Evolutionary conservation across 352 stramenopile species (phyloP).

Genomic region (Phytophthora constricta): DNA sequence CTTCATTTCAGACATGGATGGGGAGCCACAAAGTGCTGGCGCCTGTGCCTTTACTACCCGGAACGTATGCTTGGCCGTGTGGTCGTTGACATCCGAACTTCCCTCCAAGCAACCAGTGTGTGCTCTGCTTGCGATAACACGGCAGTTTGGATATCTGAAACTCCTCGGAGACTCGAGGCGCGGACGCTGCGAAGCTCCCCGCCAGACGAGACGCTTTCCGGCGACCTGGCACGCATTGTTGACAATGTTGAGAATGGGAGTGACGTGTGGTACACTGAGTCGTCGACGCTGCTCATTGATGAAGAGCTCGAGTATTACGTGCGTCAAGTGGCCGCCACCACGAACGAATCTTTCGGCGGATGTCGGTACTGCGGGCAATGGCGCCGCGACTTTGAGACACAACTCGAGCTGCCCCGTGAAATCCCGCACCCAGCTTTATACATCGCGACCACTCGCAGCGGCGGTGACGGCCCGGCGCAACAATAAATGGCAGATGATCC

Average conservation of each 20-base stretch:
- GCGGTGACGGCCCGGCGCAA: not conserved
- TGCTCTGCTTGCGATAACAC: conserved; percentile 37
- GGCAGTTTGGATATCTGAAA: conserved; percentile 61
- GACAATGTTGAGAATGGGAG: conserved; percentile 24
- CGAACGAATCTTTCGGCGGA: conserved; percentile 43
- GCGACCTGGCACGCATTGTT: conserved; percentile 8
- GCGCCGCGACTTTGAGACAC: conserved; percentile 50
- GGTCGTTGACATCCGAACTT: conserved; percentile 57
- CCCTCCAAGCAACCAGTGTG: conserved; percentile 37
- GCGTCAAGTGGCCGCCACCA: conserved; percentile 26
- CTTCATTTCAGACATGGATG: conserved; percentile 69
- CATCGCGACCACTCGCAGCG: conserved; percentile 27
- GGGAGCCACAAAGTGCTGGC: conserved; percentile 56
- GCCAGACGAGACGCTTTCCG: conserved; percentile 34
- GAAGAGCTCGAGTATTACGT: conserved; percentile 57
- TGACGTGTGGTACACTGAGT: conserved; percentile 26
- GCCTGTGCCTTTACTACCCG: conserved; percentile 65
- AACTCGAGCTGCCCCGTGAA: conserved; percentile 25
- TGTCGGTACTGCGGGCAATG: conserved; percentile 49
- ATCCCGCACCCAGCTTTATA: conserved; percentile 48
- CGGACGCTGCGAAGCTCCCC: conserved; percentile 26
- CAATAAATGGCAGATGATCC: conserved; percentile 41
- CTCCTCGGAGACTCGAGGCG: conserved; percentile 40
- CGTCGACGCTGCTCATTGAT: conserved; percentile 40
- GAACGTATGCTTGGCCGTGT: conserved; percentile 46